These are phyloP conservation scores for Lolium rigidum DNA, from an alignment of 176 grass and related monocot species.

Conservation along the genomic window DNA sequence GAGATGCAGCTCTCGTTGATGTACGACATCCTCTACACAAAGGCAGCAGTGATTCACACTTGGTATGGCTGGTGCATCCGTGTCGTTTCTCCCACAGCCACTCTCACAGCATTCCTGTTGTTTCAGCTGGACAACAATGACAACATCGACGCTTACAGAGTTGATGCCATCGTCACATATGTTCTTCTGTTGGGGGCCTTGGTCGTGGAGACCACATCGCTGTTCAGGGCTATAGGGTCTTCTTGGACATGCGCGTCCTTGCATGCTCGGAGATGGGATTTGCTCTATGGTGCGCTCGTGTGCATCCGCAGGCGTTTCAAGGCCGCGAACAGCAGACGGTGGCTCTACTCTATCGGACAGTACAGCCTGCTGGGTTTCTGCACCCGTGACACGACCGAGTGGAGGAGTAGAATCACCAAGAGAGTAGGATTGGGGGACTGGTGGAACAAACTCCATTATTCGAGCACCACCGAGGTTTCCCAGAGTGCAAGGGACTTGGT, in stretches of 20 bases:
- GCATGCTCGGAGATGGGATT: background rate
- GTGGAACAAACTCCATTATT: conserved; percentile 27
- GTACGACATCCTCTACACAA: no score
- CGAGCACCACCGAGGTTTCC: background rate
- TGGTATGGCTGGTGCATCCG: no score
- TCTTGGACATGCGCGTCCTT: conserved; percentile 4
- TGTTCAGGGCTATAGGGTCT: background rate
- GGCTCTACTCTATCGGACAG: background rate
- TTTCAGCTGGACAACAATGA: background rate
- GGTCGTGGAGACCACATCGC: background rate
- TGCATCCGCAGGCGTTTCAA: background rate
- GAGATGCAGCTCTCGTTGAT: no score
- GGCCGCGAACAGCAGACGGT: background rate
- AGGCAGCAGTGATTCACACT: no score
- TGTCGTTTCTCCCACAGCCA: background rate
- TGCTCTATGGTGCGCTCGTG: background rate
- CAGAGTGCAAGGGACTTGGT: background rate
- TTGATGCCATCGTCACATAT: conserved; percentile 46
- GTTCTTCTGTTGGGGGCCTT: conserved; percentile 41
- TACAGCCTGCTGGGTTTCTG: conserved; percentile 8
- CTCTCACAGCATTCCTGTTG: background rate
- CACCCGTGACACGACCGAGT: background rate
- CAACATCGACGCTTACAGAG: background rate
- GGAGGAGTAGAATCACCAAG: background rate
- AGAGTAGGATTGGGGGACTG: background rate